These are phyloP conservation scores for Mortierella sp. DNA, from an alignment of 371 early-diverging fungal genomes.

Conservation along the genomic window DNA sequence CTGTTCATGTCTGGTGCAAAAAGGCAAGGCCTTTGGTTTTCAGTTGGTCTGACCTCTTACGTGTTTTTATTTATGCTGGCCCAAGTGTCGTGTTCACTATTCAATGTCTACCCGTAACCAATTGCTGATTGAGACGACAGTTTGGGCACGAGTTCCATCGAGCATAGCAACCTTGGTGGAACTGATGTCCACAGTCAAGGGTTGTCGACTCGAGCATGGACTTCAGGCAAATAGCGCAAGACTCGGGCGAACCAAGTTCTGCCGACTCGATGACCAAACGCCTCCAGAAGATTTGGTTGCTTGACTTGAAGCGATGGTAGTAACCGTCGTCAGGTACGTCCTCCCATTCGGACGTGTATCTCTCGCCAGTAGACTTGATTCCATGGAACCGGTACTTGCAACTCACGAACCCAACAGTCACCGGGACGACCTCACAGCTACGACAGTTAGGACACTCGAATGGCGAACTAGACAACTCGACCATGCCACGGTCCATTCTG, in stretches of 20 bases:
- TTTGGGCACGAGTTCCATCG: conserved; percentile 6
- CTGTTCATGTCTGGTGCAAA: conserved; percentile 45
- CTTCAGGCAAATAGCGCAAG: conserved; percentile 14
- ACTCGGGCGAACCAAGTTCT: neutral
- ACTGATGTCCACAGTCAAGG: conserved; percentile 10
- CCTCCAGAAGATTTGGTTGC: conserved; percentile 3
- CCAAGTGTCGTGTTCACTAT: too few species aligned
- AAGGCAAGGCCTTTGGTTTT: too few species aligned
- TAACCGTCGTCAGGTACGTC: neutral
- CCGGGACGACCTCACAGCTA: neutral
- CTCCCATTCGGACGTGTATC: conserved; percentile 8
- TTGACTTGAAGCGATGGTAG: conserved; percentile 7
- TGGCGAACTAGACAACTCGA: conserved; percentile 1
- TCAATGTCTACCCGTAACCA: too few species aligned
- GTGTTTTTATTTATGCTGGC: too few species aligned
- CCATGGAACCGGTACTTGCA: conserved; percentile 34
- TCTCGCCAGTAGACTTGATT: conserved; percentile 6
- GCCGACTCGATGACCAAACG: conserved; percentile 21
- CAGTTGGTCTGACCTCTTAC: too few species aligned
- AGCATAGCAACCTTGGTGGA: neutral
- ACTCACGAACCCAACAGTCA: conserved; percentile 5
- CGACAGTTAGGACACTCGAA: conserved; percentile 16
- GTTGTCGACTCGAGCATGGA: neutral
- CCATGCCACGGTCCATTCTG: neutral
- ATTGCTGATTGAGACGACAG: conserved; percentile 21